Evolutionary conservation across 2,329 filamentous ascomycete genomes (phyloP), one percentile per base, ranked within the genome.

Genomic region (Cladophialophora immunda): DNA sequence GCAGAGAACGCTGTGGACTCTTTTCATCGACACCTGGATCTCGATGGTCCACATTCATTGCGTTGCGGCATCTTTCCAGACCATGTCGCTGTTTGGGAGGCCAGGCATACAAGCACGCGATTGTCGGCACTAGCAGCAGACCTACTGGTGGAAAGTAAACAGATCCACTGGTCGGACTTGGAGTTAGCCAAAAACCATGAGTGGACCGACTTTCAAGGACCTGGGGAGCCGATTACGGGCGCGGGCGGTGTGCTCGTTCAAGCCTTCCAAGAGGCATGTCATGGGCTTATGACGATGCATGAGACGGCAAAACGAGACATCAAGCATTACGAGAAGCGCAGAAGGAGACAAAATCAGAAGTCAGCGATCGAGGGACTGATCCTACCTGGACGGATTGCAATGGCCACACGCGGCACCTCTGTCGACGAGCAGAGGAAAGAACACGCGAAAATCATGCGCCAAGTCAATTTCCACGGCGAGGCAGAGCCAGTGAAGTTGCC

Each of bases 161-260:
- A 84, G 72, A 75, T 88, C 55, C 81, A 82, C 58, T 83, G 81
- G 78, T 78, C 78, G 11, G 80, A 85, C 47, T 75, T 87, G 5
- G 79, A 81, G 52, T 75, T 85, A 25, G 73, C 81, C 27, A 75
- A 82, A 5, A 80, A 82, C 62, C 81, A 79, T 54, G 81, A 84
- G 58, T 86, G 83, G 83, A 84, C 83, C 60, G 83, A 85, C 67
- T 86, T 85, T 67, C 83, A 84, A 61, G 84, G 84, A 0, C 83
- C 84, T 19, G 84, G 84, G 1, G 84, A 86, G 67, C 84, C 84
- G 0, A 75, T 86, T 32, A 84, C 81, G 9, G 85, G 82, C 38
- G 78, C 76, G 13, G 83, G 81, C 62, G 80, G 81, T 52, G 83
- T 82, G 9, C 70, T 82, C 30, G 78, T 80, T 25, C 78, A 76